Evolutionary conservation across 176 grass and related monocot species (phyloP).

Genomic region (Aegilops tauschii): DNA sequence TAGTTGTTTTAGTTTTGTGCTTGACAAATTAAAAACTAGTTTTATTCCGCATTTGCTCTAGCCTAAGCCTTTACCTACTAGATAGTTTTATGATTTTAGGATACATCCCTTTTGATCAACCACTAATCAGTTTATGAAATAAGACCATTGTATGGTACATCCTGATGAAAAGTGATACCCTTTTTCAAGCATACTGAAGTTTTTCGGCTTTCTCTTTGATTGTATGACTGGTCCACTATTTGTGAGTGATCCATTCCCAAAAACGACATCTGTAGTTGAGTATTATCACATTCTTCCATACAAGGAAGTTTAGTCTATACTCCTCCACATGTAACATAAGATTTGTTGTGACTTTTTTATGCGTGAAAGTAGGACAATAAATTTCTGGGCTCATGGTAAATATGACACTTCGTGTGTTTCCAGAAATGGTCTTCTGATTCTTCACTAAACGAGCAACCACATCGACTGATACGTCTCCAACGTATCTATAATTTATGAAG

Average conservation of each 20-base stretch:
- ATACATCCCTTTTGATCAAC: not conserved
- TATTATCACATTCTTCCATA: constrained; percentile 18
- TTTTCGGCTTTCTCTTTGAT: not conserved
- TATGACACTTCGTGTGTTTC: constrained; percentile 4
- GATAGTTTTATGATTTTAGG: too few species aligned
- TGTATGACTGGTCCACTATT: too few species aligned
- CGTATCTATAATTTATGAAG: too few species aligned
- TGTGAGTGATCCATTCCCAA: not conserved
- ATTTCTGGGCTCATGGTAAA: not conserved
- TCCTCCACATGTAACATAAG: not conserved
- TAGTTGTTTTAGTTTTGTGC: too few species aligned
- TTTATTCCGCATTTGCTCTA: too few species aligned
- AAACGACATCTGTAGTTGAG: constrained; percentile 40
- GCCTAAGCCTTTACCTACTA: too few species aligned
- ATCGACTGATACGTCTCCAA: too few species aligned
- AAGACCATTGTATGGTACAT: not conserved
- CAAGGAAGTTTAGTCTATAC: too few species aligned
- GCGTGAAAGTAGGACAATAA: not conserved
- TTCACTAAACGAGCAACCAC: too few species aligned
- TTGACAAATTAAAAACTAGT: too few species aligned
- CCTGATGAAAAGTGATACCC: not conserved
- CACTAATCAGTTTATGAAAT: not conserved
- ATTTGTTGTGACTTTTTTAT: not conserved
- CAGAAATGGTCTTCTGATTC: not conserved
- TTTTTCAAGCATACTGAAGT: not conserved